A percentile compares a stretch with the other conserved stretches of the same genome.
Conservation (phyloP, 2,329 filamentous ascomycete species). For the Zasmidium cellare region DNA sequence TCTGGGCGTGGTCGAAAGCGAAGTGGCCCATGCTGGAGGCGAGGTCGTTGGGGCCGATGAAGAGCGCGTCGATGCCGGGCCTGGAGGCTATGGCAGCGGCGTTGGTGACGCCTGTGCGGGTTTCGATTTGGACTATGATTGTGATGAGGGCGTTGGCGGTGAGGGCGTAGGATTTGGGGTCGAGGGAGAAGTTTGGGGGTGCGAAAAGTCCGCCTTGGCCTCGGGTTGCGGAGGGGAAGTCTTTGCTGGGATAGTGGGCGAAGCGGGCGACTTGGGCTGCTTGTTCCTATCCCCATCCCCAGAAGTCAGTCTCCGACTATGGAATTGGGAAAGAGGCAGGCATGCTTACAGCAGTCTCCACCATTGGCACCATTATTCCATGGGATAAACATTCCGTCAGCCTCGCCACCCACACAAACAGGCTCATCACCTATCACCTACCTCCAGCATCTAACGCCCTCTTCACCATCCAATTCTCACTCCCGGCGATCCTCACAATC, state of each 20-base stretch:
- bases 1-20: constrained; percentile 15
- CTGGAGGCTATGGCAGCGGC: constrained; percentile 52
- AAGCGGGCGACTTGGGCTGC: constrained; percentile 49
- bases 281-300: constrained; percentile 42
- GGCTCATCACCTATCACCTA: too few species aligned
- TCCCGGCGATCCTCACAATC: constrained; percentile 52
- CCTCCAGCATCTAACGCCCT: constrained; percentile 59
- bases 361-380: constrained; percentile 54
- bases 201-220: constrained; percentile 54
- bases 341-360: constrained; percentile 11
- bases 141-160: constrained; percentile 51
- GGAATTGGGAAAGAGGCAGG: not conserved
- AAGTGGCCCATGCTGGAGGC: constrained; percentile 33
- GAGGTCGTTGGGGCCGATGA: constrained; percentile 56
- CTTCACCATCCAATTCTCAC: constrained; percentile 63
- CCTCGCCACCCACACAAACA: too few species aligned
- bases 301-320: too few species aligned
- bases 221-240: not conserved
- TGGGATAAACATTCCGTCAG: constrained; percentile 38
- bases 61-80: constrained; percentile 49
- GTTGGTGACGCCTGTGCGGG: constrained; percentile 38
- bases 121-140: constrained; percentile 51
- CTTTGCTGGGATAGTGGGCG: constrained; percentile 52
- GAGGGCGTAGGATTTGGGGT: constrained; percentile 4
- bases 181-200: constrained; percentile 10